Evolutionary conservation across 345 rosid species (phyloP).

Genomic region (Gossypium turneri): DNA sequence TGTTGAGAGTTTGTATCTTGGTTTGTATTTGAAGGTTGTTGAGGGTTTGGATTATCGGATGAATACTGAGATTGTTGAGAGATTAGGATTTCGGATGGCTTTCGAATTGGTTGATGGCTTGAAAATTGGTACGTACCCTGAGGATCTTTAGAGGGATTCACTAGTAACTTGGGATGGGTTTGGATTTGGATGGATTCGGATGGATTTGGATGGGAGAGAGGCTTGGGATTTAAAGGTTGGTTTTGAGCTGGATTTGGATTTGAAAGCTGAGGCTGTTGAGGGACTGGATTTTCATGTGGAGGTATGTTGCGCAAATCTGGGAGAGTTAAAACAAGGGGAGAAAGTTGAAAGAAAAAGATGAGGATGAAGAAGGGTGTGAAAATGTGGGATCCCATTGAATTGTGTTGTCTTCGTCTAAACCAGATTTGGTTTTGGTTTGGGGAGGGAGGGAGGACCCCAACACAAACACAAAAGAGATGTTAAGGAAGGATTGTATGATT

Average conservation of each 20-base stretch:
- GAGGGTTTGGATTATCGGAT: too few species aligned
- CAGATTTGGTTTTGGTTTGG: neutral
- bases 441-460: neutral
- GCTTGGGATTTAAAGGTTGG: too few species aligned
- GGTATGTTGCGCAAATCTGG: neutral
- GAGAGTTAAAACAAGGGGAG: neutral
- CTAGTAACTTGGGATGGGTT: too few species aligned
- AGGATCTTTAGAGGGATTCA: too few species aligned
- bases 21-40: neutral
- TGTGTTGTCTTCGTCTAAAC: neutral
- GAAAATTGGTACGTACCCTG: too few species aligned
- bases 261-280: too few species aligned
- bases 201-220: too few species aligned
- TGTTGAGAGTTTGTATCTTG: neutral
- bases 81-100: too few species aligned
- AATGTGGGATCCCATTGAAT: slow-evolving; percentile 6
- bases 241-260: neutral
- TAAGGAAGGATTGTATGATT: neutral
- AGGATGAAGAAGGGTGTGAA: neutral
- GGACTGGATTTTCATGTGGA: too few species aligned
- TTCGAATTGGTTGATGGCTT: too few species aligned
- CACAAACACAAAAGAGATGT: too few species aligned
- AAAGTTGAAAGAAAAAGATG: neutral
- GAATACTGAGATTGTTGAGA: neutral
- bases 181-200: too few species aligned